Conservation (phyloP, 1,284 basidiomycete genomes). For the Cutaneotrichosporon cutaneum region DNA sequence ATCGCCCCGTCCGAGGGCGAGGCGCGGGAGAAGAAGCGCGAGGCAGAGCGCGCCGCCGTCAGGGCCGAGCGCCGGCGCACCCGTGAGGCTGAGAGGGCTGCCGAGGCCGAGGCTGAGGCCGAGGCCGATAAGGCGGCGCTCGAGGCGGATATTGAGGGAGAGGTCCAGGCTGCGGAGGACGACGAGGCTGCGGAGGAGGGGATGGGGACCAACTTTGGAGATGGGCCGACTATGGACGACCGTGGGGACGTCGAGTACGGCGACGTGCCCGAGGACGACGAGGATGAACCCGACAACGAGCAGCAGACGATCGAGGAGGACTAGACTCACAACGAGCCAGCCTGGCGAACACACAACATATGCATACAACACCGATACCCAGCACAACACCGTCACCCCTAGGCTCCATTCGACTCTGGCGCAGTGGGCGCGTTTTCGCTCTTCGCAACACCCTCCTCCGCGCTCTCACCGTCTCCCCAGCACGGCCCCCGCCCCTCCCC, state of each 20-base stretch:
- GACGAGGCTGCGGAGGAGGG: conserved; percentile 27
- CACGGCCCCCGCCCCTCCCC: conserved; percentile 64
- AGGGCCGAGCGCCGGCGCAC: conserved; percentile 28
- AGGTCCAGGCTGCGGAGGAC: conserved; percentile 22
- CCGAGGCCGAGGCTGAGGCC: conserved; percentile 23
- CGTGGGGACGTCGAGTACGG: conserved; percentile 43
- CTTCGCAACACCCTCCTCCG: background rate
- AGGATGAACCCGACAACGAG: conserved; percentile 46
- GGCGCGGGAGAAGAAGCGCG: conserved; percentile 35
- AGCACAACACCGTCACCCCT: conserved; percentile 6
- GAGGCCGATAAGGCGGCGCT: conserved; percentile 21
- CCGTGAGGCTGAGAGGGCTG: conserved; percentile 26
- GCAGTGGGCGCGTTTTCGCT: no score
- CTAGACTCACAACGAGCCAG: conserved; percentile 2
- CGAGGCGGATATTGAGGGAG: conserved; percentile 22
- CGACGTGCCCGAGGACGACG: conserved; percentile 35
- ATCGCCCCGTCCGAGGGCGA: conserved; percentile 42
- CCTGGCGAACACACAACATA: background rate
- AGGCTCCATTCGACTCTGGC: background rate
- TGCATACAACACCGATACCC: conserved; percentile 9
- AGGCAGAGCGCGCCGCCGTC: conserved; percentile 28
- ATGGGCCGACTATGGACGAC: conserved; percentile 34
- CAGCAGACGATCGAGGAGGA: conserved; percentile 25
- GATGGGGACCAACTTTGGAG: conserved; percentile 32
- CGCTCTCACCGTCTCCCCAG: conserved; percentile 26